Evolutionary conservation across 352 stramenopile genomes (phyloP), one percentile per base, ranked within the genome.

Genomic region (Phytophthora uliginosa): DNA sequence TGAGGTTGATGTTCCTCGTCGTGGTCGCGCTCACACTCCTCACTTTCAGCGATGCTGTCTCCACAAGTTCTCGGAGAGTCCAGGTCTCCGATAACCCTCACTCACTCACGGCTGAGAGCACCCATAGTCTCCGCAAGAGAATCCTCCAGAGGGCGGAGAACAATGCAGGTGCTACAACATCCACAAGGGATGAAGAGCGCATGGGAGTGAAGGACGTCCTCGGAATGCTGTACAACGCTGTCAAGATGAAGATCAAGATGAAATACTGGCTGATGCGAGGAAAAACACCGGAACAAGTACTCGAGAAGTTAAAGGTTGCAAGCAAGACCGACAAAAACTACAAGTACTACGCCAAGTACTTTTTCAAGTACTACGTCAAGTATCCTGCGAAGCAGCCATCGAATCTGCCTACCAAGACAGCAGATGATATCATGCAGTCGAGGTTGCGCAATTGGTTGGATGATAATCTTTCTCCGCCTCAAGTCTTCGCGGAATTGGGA

Each of bases 281-380:
- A 10, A 61, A 3, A 50, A 51, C 58, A 28, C 62, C 69, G 9
- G 63, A 66, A 10, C 20, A 61, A 13, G 42, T 64, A 18, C 20
- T 61, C 10, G 26, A 76, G 40, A 72, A 72, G 20, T 33, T 76
- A 3, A 59, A 72, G 12, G 34, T 76, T 33, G 6, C 22, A 10
- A 59, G 28, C n/a, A 34, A 28, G 4, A 58, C 51, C 24, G 63
- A 72, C 45, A 34, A 59, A 12, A 72, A 76, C 56, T 72, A 68
- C 58, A 72, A 68, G 50, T 72, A 76, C 31, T 76, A 71, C 24
- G 66, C 63, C 26, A 68, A 28, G 50, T 76, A 76, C 57, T 76
- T 40, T 22, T 76, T 61, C 42, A 58, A 63, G 7, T 76, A 72
- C 47, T 68, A 72, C 42, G 47, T 59, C 52, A 76, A 53, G 57